These are phyloP conservation scores for Aschersonia sp. DNA, from an alignment of 2,329 filamentous ascomycete genomes.

Conservation along the genomic window DNA sequence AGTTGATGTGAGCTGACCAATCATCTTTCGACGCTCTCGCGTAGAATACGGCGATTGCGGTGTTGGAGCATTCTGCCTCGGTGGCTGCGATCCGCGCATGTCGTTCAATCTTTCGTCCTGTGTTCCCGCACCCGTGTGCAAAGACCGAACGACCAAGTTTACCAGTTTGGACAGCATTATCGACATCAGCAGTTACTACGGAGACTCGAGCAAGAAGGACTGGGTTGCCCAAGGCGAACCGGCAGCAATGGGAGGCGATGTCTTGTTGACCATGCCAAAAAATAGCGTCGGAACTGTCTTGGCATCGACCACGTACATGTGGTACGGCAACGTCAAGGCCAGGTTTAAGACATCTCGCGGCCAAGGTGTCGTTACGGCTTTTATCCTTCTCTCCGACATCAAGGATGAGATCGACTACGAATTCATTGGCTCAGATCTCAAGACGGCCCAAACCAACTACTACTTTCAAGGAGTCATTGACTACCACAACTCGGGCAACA, in stretches of 20 bases:
- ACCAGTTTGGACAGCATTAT: constrained; percentile 51
- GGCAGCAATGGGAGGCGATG: constrained; percentile 48
- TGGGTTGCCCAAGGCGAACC: constrained; percentile 81
- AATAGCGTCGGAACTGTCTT: constrained; percentile 78
- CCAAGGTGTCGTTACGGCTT: constrained; percentile 84
- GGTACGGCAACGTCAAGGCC: constrained; percentile 89
- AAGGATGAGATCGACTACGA: constrained; percentile 99
- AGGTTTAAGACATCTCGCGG: constrained; percentile 74
- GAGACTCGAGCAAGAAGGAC: constrained; percentile 63
- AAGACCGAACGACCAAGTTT: constrained; percentile 61
- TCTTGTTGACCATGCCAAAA: constrained; percentile 80
- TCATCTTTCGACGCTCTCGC: constrained; percentile 6
- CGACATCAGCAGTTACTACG: constrained; percentile 70
- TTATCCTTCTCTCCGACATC: constrained; percentile 87
- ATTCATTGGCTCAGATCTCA: constrained; percentile 70
- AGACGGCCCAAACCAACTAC: constrained; percentile 79
- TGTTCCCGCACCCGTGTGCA: constrained; percentile 68
- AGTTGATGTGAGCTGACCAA: not conserved
- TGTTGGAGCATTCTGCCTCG: constrained; percentile 86
- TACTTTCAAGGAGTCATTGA: constrained; percentile 90
- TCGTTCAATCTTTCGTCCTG: constrained; percentile 77
- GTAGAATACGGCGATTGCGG: constrained; percentile 86
- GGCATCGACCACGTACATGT: constrained; percentile 74
- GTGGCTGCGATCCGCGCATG: constrained; percentile 80
- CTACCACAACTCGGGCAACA: constrained; percentile 65